A percentile compares a stretch with the other conserved stretches of the same genome.
Evolutionary conservation across 768 basidiomycete genomes (phyloP).

Genomic region (Infundibulicybe gibba): DNA sequence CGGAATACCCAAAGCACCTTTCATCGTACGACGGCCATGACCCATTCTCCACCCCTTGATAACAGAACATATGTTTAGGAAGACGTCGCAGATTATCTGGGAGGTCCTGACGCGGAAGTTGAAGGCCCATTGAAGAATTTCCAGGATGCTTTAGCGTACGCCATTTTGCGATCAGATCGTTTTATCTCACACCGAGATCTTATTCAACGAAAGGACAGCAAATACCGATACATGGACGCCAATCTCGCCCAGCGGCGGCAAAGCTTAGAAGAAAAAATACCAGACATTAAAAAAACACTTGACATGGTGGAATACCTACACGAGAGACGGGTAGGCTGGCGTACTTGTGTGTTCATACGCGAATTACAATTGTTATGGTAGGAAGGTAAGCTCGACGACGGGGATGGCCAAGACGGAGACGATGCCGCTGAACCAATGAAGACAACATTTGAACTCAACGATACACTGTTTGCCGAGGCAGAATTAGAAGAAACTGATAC

Average conservation of each 20-base stretch:
- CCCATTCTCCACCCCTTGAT: background rate
- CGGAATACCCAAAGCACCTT: conserved; percentile 94
- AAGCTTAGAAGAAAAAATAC: conserved; percentile 90
- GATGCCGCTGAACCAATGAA: conserved; percentile 51
- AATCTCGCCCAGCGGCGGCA: conserved; percentile 75
- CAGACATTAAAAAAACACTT: conserved; percentile 91
- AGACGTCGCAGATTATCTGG: conserved; percentile 84
- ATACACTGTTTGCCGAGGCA: conserved; percentile 92
- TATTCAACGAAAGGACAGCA: conserved; percentile 57
- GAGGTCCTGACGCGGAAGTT: conserved; percentile 71
- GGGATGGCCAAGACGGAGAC: conserved; percentile 51
- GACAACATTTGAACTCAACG: conserved; percentile 93
- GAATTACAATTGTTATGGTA: conserved; percentile 19
- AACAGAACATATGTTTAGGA: conserved; percentile 40
- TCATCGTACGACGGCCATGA: conserved; percentile 63
- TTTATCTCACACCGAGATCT: conserved; percentile 14
- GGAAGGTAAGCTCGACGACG: conserved; percentile 62
- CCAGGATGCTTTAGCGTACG: conserved; percentile 94
- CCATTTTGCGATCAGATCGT: conserved; percentile 12
- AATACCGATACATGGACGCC: conserved; percentile 97
- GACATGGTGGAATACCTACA: conserved; percentile 83
- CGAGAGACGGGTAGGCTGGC: conserved; percentile 56
- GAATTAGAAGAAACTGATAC: conserved; percentile 82
- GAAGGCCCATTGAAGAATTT: conserved; percentile 77
- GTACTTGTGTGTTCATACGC: background rate